These are phyloP conservation scores for Bjerkandera adusta DNA, from an alignment of 1,284 basidiomycete species.

Conservation along the genomic window DNA sequence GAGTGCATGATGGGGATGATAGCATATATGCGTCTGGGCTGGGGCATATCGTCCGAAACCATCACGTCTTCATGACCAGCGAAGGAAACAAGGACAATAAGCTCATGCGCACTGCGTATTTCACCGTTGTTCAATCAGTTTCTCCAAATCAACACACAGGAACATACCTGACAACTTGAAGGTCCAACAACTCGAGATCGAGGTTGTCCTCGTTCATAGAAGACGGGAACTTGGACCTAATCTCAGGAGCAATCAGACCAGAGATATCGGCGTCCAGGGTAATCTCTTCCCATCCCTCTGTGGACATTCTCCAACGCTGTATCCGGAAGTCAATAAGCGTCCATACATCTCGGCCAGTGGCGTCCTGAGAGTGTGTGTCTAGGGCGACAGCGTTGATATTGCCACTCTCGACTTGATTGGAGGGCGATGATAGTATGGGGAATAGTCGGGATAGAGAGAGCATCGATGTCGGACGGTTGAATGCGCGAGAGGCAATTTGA, in stretches of 20 bases:
- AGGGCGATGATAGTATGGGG: slow-evolving; percentile 39
- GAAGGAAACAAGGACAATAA: slow-evolving; percentile 67
- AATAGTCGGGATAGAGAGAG: slow-evolving; percentile 58
- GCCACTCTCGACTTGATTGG: slow-evolving; percentile 38
- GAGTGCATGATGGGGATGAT: slow-evolving; percentile 47
- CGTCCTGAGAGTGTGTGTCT: slow-evolving; percentile 35
- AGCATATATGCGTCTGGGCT: slow-evolving; percentile 61
- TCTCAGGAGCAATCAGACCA: slow-evolving; percentile 37
- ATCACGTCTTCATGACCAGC: slow-evolving; percentile 45
- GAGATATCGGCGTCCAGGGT: slow-evolving; percentile 53
- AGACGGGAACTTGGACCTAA: slow-evolving; percentile 41
- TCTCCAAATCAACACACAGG: background rate
- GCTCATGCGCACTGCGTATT: slow-evolving; percentile 24
- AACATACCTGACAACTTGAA: slow-evolving; percentile 59
- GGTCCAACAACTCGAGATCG: slow-evolving; percentile 69
- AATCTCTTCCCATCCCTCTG: slow-evolving; percentile 68
- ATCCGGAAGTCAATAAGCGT: slow-evolving; percentile 62
- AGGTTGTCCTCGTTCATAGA: slow-evolving; percentile 41
- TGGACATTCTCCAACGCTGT: slow-evolving; percentile 64
- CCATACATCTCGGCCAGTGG: slow-evolving; percentile 53
- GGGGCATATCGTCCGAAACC: slow-evolving; percentile 39
- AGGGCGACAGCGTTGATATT: slow-evolving; percentile 62
- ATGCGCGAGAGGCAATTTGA: slow-evolving; percentile 52
- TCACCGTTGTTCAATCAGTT: slow-evolving; percentile 4
- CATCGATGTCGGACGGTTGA: slow-evolving; percentile 53